These are phyloP conservation scores for Vitis vinifera DNA, from an alignment of 164 flowering plant genomes.

Conservation along the genomic window DNA sequence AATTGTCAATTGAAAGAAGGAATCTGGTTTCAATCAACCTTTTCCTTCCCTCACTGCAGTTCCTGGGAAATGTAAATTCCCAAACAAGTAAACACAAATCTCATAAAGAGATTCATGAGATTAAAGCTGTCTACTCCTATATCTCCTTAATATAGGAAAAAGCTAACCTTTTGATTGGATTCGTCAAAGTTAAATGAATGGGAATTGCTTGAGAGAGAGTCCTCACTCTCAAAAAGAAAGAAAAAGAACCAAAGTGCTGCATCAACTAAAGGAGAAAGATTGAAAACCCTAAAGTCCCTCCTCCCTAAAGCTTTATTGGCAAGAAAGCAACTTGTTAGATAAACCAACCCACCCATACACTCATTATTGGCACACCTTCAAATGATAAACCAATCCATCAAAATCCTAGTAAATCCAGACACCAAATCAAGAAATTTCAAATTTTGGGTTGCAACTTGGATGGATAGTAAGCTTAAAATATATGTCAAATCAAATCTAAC, in stretches of 20 bases:
- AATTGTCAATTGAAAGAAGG: background rate
- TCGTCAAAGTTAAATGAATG: conserved; percentile 23
- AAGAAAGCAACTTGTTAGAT: background rate
- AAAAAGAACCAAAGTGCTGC: conserved; percentile 3
- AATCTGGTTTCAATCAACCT: background rate
- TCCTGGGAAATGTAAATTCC: conserved; percentile 2
- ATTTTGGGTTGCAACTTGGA: too few relatives aligned
- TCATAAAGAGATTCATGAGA: conserved; percentile 21
- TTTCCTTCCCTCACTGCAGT: background rate
- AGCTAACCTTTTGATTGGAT: conserved; percentile 29
- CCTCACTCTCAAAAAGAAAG: conserved; percentile 18
- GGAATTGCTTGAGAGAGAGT: conserved; percentile 7
- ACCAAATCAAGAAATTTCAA: too few relatives aligned
- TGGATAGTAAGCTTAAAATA: too few relatives aligned
- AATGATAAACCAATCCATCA: too few relatives aligned
- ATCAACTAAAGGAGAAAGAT: conserved; percentile 11
- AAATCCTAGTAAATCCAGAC: too few relatives aligned
- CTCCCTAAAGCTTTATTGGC: conserved; percentile 25
- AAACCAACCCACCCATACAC: too few relatives aligned
- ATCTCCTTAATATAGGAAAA: conserved; percentile 13
- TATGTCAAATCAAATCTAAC: too few relatives aligned
- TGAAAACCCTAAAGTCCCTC: background rate
- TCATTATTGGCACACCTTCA: too few relatives aligned
- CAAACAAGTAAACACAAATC: conserved; percentile 18
- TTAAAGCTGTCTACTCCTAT: conserved; percentile 31